Conservation (phyloP, 805 yeast genomes). For the Wickerhamiella parazyma region DNA sequence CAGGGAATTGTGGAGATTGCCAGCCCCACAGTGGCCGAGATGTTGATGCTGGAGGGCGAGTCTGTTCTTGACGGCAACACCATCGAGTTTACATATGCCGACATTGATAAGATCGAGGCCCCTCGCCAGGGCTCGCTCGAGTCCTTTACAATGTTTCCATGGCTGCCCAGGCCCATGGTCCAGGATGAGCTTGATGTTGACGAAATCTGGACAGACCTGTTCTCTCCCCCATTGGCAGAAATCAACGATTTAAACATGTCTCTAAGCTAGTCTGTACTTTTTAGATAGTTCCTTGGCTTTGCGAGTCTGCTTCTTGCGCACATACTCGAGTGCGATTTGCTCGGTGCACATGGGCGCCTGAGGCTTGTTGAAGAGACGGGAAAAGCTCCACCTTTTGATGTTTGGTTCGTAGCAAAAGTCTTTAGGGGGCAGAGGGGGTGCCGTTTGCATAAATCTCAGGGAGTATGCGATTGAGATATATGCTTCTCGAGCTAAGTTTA, state of each 20-base stretch:
- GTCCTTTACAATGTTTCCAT: not conserved
- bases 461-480: not conserved
- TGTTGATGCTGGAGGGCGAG: not conserved
- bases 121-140: not conserved
- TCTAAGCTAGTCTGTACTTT: not conserved
- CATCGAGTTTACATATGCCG: not conserved
- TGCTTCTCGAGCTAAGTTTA: not conserved
- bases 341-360: not conserved
- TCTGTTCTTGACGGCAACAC: not conserved
- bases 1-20: not conserved
- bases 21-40: not conserved
- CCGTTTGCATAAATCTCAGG: not conserved
- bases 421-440: not conserved
- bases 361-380: not conserved
- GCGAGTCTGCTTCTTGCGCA: not conserved
- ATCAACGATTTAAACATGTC: not conserved
- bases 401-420: not conserved
- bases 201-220: not conserved
- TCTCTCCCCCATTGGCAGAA: not conserved
- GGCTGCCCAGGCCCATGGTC: not conserved
- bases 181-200: not conserved
- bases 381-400: not conserved
- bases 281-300: not conserved
- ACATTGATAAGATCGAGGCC: not conserved
- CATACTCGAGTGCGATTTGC: not conserved